Evolutionary conservation across 2,329 filamentous ascomycete species (phyloP).

Genomic region (Xylaria hypoxylon): DNA sequence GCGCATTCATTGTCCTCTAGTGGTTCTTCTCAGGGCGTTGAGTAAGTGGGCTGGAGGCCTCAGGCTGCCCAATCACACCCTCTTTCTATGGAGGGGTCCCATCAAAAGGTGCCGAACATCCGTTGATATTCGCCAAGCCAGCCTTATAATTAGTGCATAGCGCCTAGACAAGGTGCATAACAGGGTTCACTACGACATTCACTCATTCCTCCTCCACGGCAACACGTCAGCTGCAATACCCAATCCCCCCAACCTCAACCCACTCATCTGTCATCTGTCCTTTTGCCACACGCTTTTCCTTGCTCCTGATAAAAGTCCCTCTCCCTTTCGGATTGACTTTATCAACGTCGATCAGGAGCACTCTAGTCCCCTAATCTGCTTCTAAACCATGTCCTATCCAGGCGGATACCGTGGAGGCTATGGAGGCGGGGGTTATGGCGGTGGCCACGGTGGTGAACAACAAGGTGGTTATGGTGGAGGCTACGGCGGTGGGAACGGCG

Average conservation of each 20-base stretch:
- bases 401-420: slow-evolving; percentile 29
- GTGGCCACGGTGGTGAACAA: neutral
- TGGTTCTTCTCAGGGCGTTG: neutral
- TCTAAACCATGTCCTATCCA: slow-evolving; percentile 47
- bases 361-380: neutral
- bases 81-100: neutral
- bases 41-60: slow-evolving; percentile 28
- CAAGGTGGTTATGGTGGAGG: slow-evolving; percentile 12
- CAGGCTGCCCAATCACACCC: slow-evolving; percentile 18
- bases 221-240: slow-evolving; percentile 23
- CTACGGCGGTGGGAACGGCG: slow-evolving; percentile 10
- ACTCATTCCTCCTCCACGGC: slow-evolving; percentile 10
- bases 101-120: slow-evolving; percentile 9
- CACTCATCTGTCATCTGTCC: slow-evolving; percentile 9
- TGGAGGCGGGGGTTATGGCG: slow-evolving; percentile 6
- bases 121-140: slow-evolving; percentile 14
- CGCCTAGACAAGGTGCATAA: neutral
- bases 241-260: slow-evolving; percentile 6
- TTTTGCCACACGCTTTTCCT: slow-evolving; percentile 12
- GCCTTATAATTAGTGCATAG: neutral
- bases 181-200: slow-evolving; percentile 2
- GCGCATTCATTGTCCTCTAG: neutral
- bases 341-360: neutral
- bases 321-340: neutral
- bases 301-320: neutral